phyloP scores from a whole-genome alignment of 2,329 filamentous ascomycete genomes.

The Neodidymelliopsis sp. region DNA sequence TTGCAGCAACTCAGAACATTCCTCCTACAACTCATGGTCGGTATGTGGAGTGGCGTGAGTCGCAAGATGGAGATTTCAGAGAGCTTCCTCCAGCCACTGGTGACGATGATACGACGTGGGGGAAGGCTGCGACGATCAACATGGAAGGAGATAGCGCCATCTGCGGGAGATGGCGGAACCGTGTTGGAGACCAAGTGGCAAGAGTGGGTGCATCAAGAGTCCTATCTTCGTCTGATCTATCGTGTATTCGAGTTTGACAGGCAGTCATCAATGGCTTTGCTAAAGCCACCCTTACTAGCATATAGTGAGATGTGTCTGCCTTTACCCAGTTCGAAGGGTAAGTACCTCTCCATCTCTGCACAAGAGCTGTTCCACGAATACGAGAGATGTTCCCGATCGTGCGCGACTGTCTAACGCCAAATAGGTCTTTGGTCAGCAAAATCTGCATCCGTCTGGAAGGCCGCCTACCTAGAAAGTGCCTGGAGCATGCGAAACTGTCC shows the following conservation, averaged over 20 bases:
- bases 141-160: slow-evolving; percentile 61
- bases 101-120: slow-evolving; percentile 65
- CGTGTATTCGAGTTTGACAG: slow-evolving; percentile 71
- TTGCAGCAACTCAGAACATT: slow-evolving; percentile 61
- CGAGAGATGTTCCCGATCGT: not conserved
- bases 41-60: slow-evolving; percentile 66
- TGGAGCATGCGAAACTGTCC: slow-evolving; percentile 25
- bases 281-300: slow-evolving; percentile 70
- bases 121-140: slow-evolving; percentile 65
- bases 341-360: not conserved
- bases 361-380: not conserved
- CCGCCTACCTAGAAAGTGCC: slow-evolving; percentile 58
- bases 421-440: slow-evolving; percentile 68
- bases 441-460: slow-evolving; percentile 70
- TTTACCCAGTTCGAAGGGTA: slow-evolving; percentile 65
- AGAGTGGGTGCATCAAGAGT: slow-evolving; percentile 69
- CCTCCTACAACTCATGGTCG: slow-evolving; percentile 60
- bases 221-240: slow-evolving; percentile 72
- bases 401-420: not conserved
- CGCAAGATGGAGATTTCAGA: slow-evolving; percentile 67
- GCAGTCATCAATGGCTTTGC: slow-evolving; percentile 71
- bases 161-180: slow-evolving; percentile 63
- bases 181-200: slow-evolving; percentile 70
- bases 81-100: slow-evolving; percentile 62
- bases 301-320: slow-evolving; percentile 74